Evolutionary conservation across 2,329 filamentous ascomycete species (phyloP).

Genomic region (Hypoxylon sp.): DNA sequence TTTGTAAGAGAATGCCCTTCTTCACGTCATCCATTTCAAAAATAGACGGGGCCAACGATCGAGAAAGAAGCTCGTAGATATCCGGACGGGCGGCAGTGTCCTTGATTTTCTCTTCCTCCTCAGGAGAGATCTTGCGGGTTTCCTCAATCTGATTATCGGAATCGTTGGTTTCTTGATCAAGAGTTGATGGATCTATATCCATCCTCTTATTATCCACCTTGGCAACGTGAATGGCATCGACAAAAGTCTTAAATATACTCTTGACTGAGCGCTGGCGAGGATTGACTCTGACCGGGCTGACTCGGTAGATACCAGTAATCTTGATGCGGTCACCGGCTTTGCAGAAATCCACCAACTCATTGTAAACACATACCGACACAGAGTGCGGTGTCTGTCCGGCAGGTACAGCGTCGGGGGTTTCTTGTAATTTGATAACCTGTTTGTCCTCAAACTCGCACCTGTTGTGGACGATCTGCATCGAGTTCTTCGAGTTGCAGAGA

Average conservation of each 20-base stretch:
- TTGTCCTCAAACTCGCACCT: conserved; percentile 95
- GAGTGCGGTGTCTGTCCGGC: conserved; percentile 98
- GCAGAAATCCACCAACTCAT: conserved; percentile 96
- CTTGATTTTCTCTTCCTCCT: conserved; percentile 91
- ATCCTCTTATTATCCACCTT: conserved; percentile 96
- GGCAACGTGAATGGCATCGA: conserved; percentile 94
- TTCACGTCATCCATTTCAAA: conserved; percentile 99
- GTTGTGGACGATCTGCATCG: conserved; percentile 98
- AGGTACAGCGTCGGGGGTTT: conserved; percentile 94
- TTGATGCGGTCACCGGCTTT: conserved; percentile 97
- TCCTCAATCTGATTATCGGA: conserved; percentile 84
- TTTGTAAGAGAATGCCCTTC: conserved; percentile 95
- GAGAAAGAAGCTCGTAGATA: conserved; percentile 90
- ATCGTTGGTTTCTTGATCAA: conserved; percentile 81
- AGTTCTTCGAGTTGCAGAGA: conserved; percentile 86
- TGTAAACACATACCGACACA: conserved; percentile 94
- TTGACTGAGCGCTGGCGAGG: conserved; percentile 92
- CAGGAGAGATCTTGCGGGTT: conserved; percentile 81
- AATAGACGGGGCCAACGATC: conserved; percentile 92
- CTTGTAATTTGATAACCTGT: conserved; percentile 98
- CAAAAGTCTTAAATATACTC: conserved; percentile 97
- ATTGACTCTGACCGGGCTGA: conserved; percentile 92
- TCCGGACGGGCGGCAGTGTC: conserved; percentile 82
- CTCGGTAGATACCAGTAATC: conserved; percentile 96
- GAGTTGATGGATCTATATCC: conserved; percentile 88